These are phyloP conservation scores for Rhodotorula sp. DNA, from an alignment of 1,284 basidiomycete genomes.

Conservation along the genomic window DNA sequence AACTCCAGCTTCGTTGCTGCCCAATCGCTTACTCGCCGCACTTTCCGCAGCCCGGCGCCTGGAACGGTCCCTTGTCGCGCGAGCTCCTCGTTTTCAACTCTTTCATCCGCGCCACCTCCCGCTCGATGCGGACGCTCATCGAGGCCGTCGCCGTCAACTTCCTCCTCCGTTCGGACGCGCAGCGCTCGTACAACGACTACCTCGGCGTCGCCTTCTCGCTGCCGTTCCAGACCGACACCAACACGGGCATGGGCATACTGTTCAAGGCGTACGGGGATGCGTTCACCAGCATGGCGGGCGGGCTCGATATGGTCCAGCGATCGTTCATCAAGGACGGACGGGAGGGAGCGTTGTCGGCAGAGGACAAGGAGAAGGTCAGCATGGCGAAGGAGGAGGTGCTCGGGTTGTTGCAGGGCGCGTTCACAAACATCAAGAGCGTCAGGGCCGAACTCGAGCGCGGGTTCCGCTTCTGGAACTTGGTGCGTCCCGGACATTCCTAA, in stretches of 20 bases:
- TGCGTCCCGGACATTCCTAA: conserved; percentile 48
- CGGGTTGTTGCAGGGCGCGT: conserved; percentile 88
- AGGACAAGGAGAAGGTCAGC: conserved; percentile 70
- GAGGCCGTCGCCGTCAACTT: conserved; percentile 91
- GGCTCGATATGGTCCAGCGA: conserved; percentile 28
- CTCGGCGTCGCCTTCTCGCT: conserved; percentile 81
- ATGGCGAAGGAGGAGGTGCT: conserved; percentile 84
- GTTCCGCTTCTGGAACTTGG: conserved; percentile 97
- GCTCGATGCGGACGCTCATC: conserved; percentile 82
- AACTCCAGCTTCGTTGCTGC: neutral
- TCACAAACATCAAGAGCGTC: conserved; percentile 82
- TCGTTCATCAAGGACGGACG: conserved; percentile 57
- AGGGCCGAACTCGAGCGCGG: conserved; percentile 86
- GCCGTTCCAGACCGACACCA: conserved; percentile 92
- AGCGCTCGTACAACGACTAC: conserved; percentile 81
- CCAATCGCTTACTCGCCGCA: neutral
- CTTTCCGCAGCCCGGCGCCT: conserved; percentile 57
- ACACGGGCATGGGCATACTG: conserved; percentile 95
- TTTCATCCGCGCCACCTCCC: conserved; percentile 84
- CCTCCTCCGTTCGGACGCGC: conserved; percentile 82
- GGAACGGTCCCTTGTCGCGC: conserved; percentile 91
- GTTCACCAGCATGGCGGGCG: conserved; percentile 40
- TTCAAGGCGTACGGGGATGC: conserved; percentile 68
- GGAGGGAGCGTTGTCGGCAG: conserved; percentile 43
- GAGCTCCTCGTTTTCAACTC: conserved; percentile 98